A percentile compares a stretch with the other conserved stretches of the same genome.
phyloP scores from a whole-genome alignment of 106 monocot genomes.

The Apostasia ramifera region DNA sequence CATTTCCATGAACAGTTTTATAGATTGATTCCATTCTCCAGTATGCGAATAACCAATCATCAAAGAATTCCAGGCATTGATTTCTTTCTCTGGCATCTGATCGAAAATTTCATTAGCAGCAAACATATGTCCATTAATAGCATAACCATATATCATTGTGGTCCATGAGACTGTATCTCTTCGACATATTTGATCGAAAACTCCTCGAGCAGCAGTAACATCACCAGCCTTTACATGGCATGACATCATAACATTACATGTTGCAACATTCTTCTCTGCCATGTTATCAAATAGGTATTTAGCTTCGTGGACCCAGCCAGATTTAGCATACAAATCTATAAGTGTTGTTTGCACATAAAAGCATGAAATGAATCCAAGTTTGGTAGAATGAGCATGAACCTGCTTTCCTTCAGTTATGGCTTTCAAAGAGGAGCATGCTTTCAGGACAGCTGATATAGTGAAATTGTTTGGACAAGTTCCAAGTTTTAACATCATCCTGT shows the following conservation, averaged over 20 bases:
- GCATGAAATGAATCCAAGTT: slow-evolving; percentile 34
- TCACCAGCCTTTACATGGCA: slow-evolving; percentile 27
- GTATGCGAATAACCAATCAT: slow-evolving; percentile 24
- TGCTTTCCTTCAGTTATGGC: slow-evolving; percentile 37
- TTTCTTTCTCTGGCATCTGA: slow-evolving; percentile 24
- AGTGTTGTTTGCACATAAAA: slow-evolving; percentile 34
- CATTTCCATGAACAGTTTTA: slow-evolving; percentile 30
- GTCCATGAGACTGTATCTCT: slow-evolving; percentile 37
- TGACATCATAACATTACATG: slow-evolving; percentile 43
- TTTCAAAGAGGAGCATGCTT: slow-evolving; percentile 32
- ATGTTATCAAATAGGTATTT: slow-evolving; percentile 12
- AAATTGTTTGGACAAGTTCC: slow-evolving; percentile 31
- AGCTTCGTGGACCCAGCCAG: slow-evolving; percentile 20
- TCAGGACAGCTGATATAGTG: slow-evolving; percentile 37
- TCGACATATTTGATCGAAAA: slow-evolving; percentile 26
- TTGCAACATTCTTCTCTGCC: slow-evolving; percentile 15
- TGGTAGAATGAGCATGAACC: slow-evolving; percentile 25
- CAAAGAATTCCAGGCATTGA: slow-evolving; percentile 32
- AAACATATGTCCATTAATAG: slow-evolving; percentile 10
- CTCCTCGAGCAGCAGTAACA: slow-evolving; percentile 13
- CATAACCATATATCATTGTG: slow-evolving; percentile 32
- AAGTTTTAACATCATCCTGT: slow-evolving; percentile 26
- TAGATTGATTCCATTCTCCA: slow-evolving; percentile 29
- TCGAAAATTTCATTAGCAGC: slow-evolving; percentile 23
- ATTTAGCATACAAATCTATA: slow-evolving; percentile 40